A percentile compares a stretch with the other conserved stretches of the same genome.
These are phyloP conservation scores for Carex scoparia DNA, from an alignment of 176 grass and related monocot species.

Conservation along the genomic window DNA sequence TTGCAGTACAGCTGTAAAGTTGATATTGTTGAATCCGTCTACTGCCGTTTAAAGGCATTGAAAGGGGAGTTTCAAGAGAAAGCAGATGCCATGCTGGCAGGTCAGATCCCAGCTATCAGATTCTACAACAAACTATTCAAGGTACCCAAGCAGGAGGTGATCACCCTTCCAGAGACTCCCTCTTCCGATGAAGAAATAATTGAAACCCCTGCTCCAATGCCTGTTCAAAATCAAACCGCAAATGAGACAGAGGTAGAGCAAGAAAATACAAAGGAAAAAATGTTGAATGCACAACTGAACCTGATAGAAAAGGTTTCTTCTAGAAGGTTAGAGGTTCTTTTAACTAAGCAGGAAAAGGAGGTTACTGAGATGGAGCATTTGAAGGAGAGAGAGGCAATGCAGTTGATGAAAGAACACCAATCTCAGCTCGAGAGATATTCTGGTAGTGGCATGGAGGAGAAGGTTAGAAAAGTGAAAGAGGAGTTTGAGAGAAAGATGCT, in stretches of 20 bases:
- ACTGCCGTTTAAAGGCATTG: conserved; percentile 60
- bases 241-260: background rate
- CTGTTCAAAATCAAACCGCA: background rate
- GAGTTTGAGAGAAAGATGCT: conserved; percentile 24
- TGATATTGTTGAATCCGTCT: conserved; percentile 43
- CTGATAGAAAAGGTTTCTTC: conserved; percentile 58
- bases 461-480: conserved; percentile 29
- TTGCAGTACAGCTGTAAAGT: conserved; percentile 66
- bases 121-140: conserved; percentile 22
- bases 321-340: conserved; percentile 46
- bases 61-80: conserved; percentile 60
- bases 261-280: background rate
- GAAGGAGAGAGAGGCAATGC: conserved; percentile 37
- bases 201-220: background rate
- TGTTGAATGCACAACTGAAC: conserved; percentile 37
- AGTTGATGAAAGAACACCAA: conserved; percentile 34
- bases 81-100: conserved; percentile 23
- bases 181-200: conserved; percentile 7
- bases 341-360: conserved; percentile 47
- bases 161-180: conserved; percentile 31
- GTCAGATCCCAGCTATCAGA: background rate
- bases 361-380: conserved; percentile 37
- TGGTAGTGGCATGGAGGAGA: conserved; percentile 21
- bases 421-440: conserved; percentile 43
- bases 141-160: conserved; percentile 11